Evolutionary conservation across 257 asterid species (phyloP).

Genomic region (Solanum dulcamara): DNA sequence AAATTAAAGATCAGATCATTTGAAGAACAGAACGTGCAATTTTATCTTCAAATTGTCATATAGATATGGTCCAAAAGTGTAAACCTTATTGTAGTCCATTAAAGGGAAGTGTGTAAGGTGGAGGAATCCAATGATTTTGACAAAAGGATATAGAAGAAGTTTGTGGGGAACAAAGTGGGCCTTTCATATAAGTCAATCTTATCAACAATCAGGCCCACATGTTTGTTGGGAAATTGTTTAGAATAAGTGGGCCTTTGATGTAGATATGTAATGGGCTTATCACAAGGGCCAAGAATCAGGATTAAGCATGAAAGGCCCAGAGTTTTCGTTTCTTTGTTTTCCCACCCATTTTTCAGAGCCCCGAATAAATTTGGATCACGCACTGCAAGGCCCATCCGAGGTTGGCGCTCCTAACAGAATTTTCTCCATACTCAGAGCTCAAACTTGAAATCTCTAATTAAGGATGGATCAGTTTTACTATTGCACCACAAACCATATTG

Average conservation of each 20-base stretch:
- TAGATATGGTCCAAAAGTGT: neutral
- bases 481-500: no score
- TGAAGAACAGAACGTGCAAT: neutral
- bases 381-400: no score
- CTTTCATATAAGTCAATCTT: neutral
- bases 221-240: neutral
- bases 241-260: neutral
- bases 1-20: neutral
- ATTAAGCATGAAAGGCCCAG: constrained; percentile 16
- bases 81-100: neutral
- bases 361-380: no score
- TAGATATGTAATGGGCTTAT: constrained; percentile 1
- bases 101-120: neutral
- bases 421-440: no score
- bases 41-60: neutral
- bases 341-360: no score
- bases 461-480: no score
- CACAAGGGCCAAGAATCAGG: constrained; percentile 7
- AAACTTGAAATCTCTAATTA: no score
- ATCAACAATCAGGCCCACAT: neutral
- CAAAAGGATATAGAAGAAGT: neutral
- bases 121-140: neutral
- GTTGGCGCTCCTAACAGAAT: no score
- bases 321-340: no score
- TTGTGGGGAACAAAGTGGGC: neutral